A percentile compares a stretch with the other conserved stretches of the same genome.
phyloP scores from a whole-genome alignment of 129 eudicot genomes.

The Heracleum sosnowskyi region DNA sequence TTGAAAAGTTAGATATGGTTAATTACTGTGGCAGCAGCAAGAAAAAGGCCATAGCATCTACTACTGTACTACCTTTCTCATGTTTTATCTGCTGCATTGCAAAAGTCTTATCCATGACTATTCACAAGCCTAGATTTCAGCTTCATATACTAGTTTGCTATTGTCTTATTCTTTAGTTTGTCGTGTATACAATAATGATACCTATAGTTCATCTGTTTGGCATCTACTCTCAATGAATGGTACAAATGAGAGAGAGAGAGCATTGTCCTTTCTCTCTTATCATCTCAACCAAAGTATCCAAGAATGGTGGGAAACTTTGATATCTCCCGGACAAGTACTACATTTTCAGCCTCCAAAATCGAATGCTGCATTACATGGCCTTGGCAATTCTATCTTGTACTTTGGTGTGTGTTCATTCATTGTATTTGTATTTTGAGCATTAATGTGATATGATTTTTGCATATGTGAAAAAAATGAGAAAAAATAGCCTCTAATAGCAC shows the following conservation, averaged over 20 bases:
- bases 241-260: not conserved
- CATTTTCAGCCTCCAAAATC: not conserved
- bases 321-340: not conserved
- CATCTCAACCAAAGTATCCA: slow-evolving; percentile 2
- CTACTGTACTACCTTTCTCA: slow-evolving; percentile 15
- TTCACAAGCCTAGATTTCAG: slow-evolving; percentile 5
- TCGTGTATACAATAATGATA: not conserved
- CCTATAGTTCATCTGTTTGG: not conserved
- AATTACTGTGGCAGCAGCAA: not conserved
- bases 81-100: slow-evolving; percentile 22
- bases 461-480: not conserved
- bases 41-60: not conserved
- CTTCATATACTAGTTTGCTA: not conserved
- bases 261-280: slow-evolving; percentile 1
- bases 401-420: not conserved
- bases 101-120: not conserved
- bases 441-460: too few species aligned
- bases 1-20: not conserved
- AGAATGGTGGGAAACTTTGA: not conserved
- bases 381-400: not conserved
- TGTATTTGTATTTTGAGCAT: too few species aligned
- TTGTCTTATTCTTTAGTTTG: slow-evolving; percentile 12
- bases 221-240: not conserved
- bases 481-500: too few species aligned
- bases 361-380: not conserved